A percentile compares a stretch with the other conserved stretches of the same genome.
These are phyloP conservation scores for Elaeis guineensis DNA, from an alignment of 176 grass and related monocot species.

Conservation along the genomic window DNA sequence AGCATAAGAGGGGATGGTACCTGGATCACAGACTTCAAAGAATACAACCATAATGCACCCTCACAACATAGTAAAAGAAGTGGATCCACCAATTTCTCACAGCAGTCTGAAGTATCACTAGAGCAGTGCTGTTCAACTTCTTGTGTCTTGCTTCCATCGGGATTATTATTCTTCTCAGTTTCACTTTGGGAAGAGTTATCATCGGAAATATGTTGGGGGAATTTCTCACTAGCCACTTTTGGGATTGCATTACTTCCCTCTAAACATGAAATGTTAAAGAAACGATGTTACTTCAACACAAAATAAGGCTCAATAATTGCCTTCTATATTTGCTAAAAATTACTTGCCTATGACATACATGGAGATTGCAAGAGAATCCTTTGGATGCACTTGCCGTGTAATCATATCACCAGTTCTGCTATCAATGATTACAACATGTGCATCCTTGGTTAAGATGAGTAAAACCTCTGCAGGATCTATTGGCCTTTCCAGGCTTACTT, in stretches of 20 bases:
- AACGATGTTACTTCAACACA: conserved; percentile 20
- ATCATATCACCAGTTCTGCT: conserved; percentile 34
- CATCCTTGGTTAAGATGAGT: conserved; percentile 71
- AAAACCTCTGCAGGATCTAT: conserved; percentile 37
- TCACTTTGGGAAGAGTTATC: conserved; percentile 22
- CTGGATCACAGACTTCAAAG: conserved; percentile 49
- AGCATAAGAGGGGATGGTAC: conserved; percentile 21
- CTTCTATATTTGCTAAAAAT: conserved; percentile 9
- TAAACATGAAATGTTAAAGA: conserved; percentile 23
- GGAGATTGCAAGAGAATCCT: conserved; percentile 43
- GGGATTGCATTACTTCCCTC: conserved; percentile 22
- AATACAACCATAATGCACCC: conserved; percentile 49
- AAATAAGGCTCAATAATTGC: neutral
- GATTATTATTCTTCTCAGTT: conserved; percentile 19
- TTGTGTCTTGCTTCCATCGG: conserved; percentile 26
- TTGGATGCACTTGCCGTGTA: conserved; percentile 45
- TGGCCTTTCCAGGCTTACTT: conserved; percentile 24
- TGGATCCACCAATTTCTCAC: conserved; percentile 35
- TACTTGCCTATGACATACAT: conserved; percentile 95
- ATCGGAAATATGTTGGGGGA: conserved; percentile 27
- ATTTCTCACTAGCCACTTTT: conserved; percentile 22
- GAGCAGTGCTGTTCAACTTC: conserved; percentile 26
- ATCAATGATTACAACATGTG: conserved; percentile 44
- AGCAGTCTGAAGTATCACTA: conserved; percentile 19
- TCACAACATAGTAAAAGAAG: conserved; percentile 72